Percentiles rank a stretch among this genome's conserved stretches.
phyloP scores from a whole-genome alignment of 495 filamentous ascomycete species.

The Acidiella bohemica region DNA sequence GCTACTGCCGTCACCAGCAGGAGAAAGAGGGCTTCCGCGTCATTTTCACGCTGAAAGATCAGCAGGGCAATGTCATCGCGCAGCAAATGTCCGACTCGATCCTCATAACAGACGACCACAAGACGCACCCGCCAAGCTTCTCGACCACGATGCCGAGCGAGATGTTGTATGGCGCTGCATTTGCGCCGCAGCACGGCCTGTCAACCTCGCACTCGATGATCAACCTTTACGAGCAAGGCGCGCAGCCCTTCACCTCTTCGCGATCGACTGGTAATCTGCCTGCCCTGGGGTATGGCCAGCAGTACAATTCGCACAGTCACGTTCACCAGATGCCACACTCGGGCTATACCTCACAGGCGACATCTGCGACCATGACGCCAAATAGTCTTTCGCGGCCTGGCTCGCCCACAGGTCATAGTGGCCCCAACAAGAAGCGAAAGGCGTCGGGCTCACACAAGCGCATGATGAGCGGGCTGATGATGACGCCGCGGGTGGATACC shows the following conservation, averaged over 20 bases:
- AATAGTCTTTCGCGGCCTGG: conserved; percentile 55
- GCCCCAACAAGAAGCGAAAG: conserved; percentile 61
- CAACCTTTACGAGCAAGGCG: conserved; percentile 3
- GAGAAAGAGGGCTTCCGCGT: conserved; percentile 90
- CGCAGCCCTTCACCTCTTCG: conserved; percentile 12
- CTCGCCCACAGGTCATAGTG: conserved; percentile 49
- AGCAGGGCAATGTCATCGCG: conserved; percentile 55
- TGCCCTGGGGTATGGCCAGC: conserved; percentile 8
- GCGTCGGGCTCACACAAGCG: conserved; percentile 34
- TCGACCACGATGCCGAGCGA: conserved; percentile 2
- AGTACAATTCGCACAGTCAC: conserved; percentile 16
- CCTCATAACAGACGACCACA: conserved; percentile 95
- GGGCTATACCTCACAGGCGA: conserved; percentile 29
- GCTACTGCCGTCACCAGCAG: conserved; percentile 86
- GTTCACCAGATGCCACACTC: conserved; percentile 14
- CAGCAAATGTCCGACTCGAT: conserved; percentile 78
- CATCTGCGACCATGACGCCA: conserved; percentile 41
- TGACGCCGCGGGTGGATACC: conserved; percentile 42
- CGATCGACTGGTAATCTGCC: conserved; percentile 17
- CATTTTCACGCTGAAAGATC: conserved; percentile 85
- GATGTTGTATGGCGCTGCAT: background rate
- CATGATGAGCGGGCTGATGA: conserved; percentile 57
- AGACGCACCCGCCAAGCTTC: conserved; percentile 43
- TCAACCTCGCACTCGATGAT: conserved; percentile 15
- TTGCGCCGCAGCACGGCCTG: conserved; percentile 1